Evolutionary conservation across 75 land plant genomes (phyloP).

Genomic region (Sequoiadendron giganteum): DNA sequence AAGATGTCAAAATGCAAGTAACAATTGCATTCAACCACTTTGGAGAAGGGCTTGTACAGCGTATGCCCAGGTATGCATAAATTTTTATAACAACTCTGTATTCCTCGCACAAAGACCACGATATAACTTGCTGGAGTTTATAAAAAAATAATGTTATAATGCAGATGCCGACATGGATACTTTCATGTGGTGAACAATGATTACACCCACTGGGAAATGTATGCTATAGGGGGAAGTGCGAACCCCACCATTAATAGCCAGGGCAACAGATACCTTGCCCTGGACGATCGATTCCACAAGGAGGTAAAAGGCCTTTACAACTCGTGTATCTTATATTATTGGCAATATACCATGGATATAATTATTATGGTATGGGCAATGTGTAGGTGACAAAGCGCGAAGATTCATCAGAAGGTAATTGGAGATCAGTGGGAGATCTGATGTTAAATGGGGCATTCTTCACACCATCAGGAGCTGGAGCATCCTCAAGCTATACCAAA

Average conservation of each 20-base stretch:
- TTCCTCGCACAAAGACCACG: background rate
- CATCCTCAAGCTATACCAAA: slow-evolving; percentile 20
- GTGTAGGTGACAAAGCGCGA: slow-evolving; percentile 45
- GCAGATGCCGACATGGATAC: slow-evolving; percentile 84
- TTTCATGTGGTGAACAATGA: slow-evolving; percentile 93
- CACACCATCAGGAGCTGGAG: slow-evolving; percentile 24
- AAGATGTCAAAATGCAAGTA: slow-evolving; percentile 66
- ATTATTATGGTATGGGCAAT: background rate
- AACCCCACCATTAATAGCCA: slow-evolving; percentile 90
- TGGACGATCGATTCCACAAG: slow-evolving; percentile 44
- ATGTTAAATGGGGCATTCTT: slow-evolving; percentile 56
- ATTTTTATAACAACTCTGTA: background rate
- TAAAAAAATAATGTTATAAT: background rate
- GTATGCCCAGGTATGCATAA: slow-evolving; percentile 71
- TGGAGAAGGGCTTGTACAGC: slow-evolving; percentile 67
- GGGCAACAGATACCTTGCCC: slow-evolving; percentile 82
- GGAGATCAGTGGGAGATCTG: slow-evolving; percentile 48
- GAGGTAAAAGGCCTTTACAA: slow-evolving; percentile 37
- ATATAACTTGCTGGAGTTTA: background rate
- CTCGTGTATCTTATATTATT: background rate
- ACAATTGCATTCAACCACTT: slow-evolving; percentile 81
- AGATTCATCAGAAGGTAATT: slow-evolving; percentile 27
- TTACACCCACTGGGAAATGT: slow-evolving; percentile 93
- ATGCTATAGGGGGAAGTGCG: slow-evolving; percentile 92
- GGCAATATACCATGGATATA: background rate